Conservation (phyloP, 176 grass and related monocot species). For the Eragrostis nindensis region DNA sequence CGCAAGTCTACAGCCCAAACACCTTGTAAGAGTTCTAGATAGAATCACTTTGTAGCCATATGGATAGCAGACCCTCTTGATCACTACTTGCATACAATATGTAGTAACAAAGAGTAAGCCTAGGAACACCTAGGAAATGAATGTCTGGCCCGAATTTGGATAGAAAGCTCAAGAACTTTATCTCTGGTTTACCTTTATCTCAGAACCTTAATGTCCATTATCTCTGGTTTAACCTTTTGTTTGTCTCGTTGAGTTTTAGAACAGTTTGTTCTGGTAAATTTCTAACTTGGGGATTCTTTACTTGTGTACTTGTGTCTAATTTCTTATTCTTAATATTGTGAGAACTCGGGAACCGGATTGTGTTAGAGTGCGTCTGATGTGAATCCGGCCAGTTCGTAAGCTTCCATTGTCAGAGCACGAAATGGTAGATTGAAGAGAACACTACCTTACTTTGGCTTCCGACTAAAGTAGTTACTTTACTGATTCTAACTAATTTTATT, state of each 20-base stretch:
- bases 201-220: neutral
- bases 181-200: no score
- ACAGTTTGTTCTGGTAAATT: no score
- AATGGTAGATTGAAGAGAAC: neutral
- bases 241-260: neutral
- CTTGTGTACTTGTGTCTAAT: neutral
- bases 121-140: no score
- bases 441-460: no score
- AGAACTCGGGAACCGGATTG: slow-evolving; percentile 9
- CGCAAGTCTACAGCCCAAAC: slow-evolving; percentile 50
- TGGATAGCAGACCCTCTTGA: neutral
- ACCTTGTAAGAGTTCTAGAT: slow-evolving; percentile 42
- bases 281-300: no score
- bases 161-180: no score
- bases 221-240: neutral
- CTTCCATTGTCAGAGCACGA: neutral
- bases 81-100: neutral
- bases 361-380: neutral
- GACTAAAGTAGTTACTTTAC: neutral
- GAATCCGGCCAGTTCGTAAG: neutral
- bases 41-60: neutral
- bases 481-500: neutral
- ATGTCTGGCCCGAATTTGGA: no score
- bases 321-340: neutral
- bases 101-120: no score